Evolutionary conservation across 306 rosid species (phyloP).

Genomic region (Casuarina cunninghamiana): DNA sequence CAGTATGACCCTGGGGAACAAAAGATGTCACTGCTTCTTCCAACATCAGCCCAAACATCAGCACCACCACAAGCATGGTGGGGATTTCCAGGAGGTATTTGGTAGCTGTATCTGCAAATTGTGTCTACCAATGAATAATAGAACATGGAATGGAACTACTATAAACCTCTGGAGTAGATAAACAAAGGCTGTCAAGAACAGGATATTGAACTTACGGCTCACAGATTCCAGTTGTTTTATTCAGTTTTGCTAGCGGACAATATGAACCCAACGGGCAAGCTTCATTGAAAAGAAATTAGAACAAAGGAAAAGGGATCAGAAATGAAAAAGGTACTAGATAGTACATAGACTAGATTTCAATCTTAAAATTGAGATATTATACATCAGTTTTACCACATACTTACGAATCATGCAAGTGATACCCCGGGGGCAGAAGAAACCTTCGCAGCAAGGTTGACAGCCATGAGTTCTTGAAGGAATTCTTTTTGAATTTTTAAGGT

Average conservation of each 20-base stretch:
- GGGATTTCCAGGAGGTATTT: conserved; percentile 57
- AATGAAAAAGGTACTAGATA: conserved; percentile 8
- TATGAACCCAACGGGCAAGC: conserved; percentile 88
- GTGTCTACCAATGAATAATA: conserved; percentile 21
- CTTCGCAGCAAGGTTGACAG: conserved; percentile 79
- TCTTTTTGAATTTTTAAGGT: conserved; percentile 32
- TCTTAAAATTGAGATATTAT: not conserved
- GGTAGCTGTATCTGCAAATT: conserved; percentile 72
- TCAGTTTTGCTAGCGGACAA: conserved; percentile 66
- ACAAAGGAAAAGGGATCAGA: not conserved
- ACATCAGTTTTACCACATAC: conserved; percentile 37
- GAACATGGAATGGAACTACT: conserved; percentile 5
- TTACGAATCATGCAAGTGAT: conserved; percentile 89
- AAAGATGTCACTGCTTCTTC: conserved; percentile 61
- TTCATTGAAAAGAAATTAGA: conserved; percentile 38
- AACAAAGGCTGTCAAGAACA: conserved; percentile 10
- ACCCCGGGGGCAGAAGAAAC: conserved; percentile 81
- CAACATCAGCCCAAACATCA: conserved; percentile 66
- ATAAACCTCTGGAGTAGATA: conserved; percentile 10
- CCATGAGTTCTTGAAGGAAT: conserved; percentile 49
- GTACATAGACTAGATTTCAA: not conserved
- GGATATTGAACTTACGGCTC: conserved; percentile 65
- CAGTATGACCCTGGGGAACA: conserved; percentile 85
- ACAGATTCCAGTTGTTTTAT: conserved; percentile 60
- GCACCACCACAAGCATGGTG: conserved; percentile 82